Conservation (phyloP, 2,329 filamentous ascomycete genomes). For the Scleromitrula shiraiana region DNA sequence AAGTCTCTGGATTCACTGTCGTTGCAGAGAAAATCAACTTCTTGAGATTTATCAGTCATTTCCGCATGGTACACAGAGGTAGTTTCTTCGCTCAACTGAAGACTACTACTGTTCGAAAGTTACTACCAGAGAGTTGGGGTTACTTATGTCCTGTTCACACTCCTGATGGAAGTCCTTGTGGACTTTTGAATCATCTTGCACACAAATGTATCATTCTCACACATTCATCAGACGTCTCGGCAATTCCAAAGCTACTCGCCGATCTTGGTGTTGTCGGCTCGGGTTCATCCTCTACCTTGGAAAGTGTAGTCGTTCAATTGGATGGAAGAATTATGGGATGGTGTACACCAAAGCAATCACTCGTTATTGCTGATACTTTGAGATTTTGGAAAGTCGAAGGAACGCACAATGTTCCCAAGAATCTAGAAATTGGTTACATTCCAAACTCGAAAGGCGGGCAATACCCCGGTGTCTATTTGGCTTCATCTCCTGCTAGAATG, state of each 20-base stretch:
- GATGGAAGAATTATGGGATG: constrained; percentile 87
- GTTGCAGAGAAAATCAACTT: constrained; percentile 99
- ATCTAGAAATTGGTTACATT: constrained; percentile 88
- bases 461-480: constrained; percentile 93
- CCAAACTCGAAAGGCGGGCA: constrained; percentile 85
- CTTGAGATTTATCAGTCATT: constrained; percentile 95
- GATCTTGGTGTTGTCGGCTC: constrained; percentile 71
- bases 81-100: constrained; percentile 98
- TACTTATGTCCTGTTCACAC: constrained; percentile 97
- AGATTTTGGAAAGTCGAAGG: constrained; percentile 95
- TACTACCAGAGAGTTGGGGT: constrained; percentile 94
- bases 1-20: constrained; percentile 89
- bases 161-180: constrained; percentile 90
- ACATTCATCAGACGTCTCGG: constrained; percentile 61
- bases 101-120: constrained; percentile 91
- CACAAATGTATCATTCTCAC: constrained; percentile 93
- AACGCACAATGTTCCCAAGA: constrained; percentile 66
- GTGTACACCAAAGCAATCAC: constrained; percentile 77
- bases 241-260: constrained; percentile 63
- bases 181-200: constrained; percentile 86
- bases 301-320: constrained; percentile 82
- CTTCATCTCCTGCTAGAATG: constrained; percentile 79
- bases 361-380: constrained; percentile 74
- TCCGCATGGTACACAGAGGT: constrained; percentile 98
- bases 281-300: constrained; percentile 70